Conservation (phyloP, 495 filamentous ascomycete genomes). For the Aspergillus asperescens region DNA sequence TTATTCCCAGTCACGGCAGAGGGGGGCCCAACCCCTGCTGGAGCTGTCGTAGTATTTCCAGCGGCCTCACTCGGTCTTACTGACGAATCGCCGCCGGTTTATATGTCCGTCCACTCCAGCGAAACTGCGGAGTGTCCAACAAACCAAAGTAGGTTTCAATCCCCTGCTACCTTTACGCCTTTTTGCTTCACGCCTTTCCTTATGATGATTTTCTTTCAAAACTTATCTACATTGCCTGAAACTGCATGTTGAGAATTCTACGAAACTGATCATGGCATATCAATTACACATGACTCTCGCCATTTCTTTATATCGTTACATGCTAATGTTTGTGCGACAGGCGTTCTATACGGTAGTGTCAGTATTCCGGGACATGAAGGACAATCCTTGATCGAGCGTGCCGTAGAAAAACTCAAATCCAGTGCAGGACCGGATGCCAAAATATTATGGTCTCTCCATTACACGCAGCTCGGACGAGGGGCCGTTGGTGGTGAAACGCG, state of each 20-base stretch:
- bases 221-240: conserved; percentile 99
- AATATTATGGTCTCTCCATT: conserved; percentile 58
- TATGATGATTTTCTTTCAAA: conserved; percentile 71
- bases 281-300: conserved; percentile 9
- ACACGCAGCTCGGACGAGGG: conserved; percentile 49
- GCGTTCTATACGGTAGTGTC: conserved; percentile 63
- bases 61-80: conserved; percentile 38
- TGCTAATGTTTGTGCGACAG: conserved; percentile 51
- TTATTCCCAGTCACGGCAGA: conserved; percentile 70
- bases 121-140: conserved; percentile 84
- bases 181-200: conserved; percentile 30
- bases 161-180: conserved; percentile 13
- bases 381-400: conserved; percentile 44
- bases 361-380: conserved; percentile 31
- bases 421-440: conserved; percentile 29
- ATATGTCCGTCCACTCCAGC: conserved; percentile 72
- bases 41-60: conserved; percentile 69
- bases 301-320: conserved; percentile 10
- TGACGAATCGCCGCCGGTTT: conserved; percentile 51
- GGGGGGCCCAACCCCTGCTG: conserved; percentile 67
- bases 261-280: conserved; percentile 68
- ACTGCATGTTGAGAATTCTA: conserved; percentile 68
- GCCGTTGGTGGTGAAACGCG: conserved; percentile 14
- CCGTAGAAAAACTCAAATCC: conserved; percentile 47
- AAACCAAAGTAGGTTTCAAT: conserved; percentile 74